Conservation (phyloP, 768 basidiomycete species). For the Scleroderma citrinum region DNA sequence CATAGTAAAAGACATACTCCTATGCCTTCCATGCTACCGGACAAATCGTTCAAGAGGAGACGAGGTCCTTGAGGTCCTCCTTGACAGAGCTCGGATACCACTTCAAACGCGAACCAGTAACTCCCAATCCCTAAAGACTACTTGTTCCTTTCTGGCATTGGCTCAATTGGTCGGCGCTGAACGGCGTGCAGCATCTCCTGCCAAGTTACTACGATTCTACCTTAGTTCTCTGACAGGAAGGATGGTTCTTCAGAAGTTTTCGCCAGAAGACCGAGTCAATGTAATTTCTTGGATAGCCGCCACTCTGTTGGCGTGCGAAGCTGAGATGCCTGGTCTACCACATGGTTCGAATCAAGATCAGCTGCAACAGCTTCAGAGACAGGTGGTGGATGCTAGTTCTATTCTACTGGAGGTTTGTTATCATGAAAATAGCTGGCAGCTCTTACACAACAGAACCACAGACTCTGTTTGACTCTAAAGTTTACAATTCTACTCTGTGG, state of each 20-base stretch:
- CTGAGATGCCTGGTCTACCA: conserved; percentile 16
- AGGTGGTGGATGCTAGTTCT: conserved; percentile 46
- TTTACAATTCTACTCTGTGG: conserved; percentile 20
- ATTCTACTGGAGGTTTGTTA: conserved; percentile 40
- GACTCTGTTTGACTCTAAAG: conserved; percentile 21
- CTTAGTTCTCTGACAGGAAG: conserved; percentile 38
- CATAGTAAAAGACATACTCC: conserved; percentile 50
- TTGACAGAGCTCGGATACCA: conserved; percentile 30
- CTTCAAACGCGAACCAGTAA: conserved; percentile 29
- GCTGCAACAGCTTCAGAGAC: conserved; percentile 35
- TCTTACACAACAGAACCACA: conserved; percentile 3
- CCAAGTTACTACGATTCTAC: conserved; percentile 50
- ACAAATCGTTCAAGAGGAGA: conserved; percentile 31
- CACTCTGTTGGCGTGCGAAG: conserved; percentile 35
- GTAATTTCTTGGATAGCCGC: conserved; percentile 44
- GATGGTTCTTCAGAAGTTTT: conserved; percentile 41
- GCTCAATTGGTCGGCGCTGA: conserved; percentile 39
- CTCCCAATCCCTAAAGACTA: conserved; percentile 27
- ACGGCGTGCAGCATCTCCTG: conserved; percentile 36
- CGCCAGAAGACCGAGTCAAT: conserved; percentile 36
- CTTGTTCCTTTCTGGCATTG: conserved; percentile 43
- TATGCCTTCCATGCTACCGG: conserved; percentile 42
- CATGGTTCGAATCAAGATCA: conserved; percentile 24
- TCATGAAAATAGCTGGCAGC: neutral
- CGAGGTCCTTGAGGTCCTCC: conserved; percentile 35